These are phyloP conservation scores for Aspergillus heteromorphus DNA, from an alignment of 495 filamentous ascomycete genomes.

Conservation along the genomic window DNA sequence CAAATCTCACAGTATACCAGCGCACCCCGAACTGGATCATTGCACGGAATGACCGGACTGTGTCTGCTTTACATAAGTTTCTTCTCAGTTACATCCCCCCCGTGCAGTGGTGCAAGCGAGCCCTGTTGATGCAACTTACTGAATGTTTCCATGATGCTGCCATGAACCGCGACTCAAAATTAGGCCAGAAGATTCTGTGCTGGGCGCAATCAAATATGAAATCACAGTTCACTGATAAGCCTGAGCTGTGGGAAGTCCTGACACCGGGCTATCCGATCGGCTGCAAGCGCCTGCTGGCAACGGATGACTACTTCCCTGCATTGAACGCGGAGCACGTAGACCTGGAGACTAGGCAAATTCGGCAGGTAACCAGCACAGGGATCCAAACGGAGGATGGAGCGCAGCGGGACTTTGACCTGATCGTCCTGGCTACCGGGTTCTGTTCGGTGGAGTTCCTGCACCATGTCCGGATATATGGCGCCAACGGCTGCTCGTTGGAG, in stretches of 20 bases:
- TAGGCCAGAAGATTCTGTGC: slow-evolving; percentile 24
- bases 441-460: slow-evolving; percentile 50
- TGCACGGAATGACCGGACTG: slow-evolving; percentile 37
- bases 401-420: slow-evolving; percentile 44
- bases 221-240: slow-evolving; percentile 30
- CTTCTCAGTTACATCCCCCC: slow-evolving; percentile 41
- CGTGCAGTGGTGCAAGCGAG: slow-evolving; percentile 42
- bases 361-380: slow-evolving; percentile 33
- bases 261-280: slow-evolving; percentile 47
- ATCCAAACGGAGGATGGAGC: slow-evolving; percentile 37
- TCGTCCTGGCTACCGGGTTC: slow-evolving; percentile 54
- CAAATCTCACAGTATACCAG: slow-evolving; percentile 59
- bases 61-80: slow-evolving; percentile 31
- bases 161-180: slow-evolving; percentile 26
- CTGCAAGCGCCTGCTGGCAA: slow-evolving; percentile 52
- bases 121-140: slow-evolving; percentile 42
- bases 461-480: slow-evolving; percentile 47
- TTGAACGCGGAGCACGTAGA: slow-evolving; percentile 38
- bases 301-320: slow-evolving; percentile 50
- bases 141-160: slow-evolving; percentile 39
- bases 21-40: slow-evolving; percentile 65
- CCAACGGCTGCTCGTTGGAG: slow-evolving; percentile 31
- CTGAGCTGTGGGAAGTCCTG: slow-evolving; percentile 44
- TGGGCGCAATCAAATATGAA: slow-evolving; percentile 32
- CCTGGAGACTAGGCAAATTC: slow-evolving; percentile 45